phyloP scores from a whole-genome alignment of 495 filamentous ascomycete species.

The Viridothelium virens region DNA sequence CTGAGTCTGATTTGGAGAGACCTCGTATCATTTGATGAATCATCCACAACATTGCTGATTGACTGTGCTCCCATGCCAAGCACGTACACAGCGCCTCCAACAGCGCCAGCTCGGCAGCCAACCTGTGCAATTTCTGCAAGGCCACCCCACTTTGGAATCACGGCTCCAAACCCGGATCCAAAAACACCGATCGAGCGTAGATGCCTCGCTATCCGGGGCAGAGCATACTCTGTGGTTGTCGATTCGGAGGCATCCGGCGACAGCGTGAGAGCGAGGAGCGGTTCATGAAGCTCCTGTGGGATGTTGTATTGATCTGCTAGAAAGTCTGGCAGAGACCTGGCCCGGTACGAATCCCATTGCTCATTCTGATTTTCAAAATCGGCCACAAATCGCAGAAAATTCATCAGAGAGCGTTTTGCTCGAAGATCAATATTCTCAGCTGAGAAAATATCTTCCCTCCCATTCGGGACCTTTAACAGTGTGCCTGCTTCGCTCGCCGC shows the following conservation, averaged over 20 bases:
- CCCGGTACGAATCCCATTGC: conserved; percentile 41
- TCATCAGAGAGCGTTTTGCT: conserved; percentile 76
- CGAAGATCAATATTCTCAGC: conserved; percentile 62
- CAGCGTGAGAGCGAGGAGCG: conserved; percentile 72
- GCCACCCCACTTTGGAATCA: conserved; percentile 88
- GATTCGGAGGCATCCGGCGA: conserved; percentile 50
- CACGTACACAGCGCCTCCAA: conserved; percentile 87
- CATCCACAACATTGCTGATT: background rate
- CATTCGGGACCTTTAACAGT: conserved; percentile 64
- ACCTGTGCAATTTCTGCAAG: conserved; percentile 88
- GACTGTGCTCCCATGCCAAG: conserved; percentile 55
- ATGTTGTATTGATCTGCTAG: conserved; percentile 66
- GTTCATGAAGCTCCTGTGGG: conserved; percentile 56
- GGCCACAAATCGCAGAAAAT: conserved; percentile 71
- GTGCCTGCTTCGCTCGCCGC: conserved; percentile 13
- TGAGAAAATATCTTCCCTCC: conserved; percentile 79
- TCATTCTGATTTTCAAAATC: conserved; percentile 52
- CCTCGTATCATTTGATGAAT: background rate
- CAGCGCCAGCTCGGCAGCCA: conserved; percentile 81
- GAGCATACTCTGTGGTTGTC: conserved; percentile 56
- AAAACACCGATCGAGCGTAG: conserved; percentile 79
- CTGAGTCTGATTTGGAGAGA: conserved; percentile 43
- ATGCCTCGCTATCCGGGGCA: conserved; percentile 67
- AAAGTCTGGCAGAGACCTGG: conserved; percentile 53
- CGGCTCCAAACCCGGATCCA: conserved; percentile 75